Conservation (phyloP, 2,329 filamentous ascomycete species). For the Aspergillus piperis region DNA sequence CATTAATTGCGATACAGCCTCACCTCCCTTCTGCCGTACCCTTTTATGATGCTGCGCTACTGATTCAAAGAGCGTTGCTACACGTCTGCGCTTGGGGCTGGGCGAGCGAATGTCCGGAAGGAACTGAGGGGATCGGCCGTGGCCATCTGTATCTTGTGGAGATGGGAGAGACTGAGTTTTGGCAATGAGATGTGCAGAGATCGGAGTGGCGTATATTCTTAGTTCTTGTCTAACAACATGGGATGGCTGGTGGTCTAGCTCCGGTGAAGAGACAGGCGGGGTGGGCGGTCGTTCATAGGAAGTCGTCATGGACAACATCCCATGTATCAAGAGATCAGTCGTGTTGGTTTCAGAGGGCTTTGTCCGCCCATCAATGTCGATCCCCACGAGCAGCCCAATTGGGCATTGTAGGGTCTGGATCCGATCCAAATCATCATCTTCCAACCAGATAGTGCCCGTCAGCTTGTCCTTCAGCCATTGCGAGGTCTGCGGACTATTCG, state of each 20-base stretch:
- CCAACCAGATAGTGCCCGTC: slow-evolving; percentile 36
- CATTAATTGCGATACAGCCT: slow-evolving; percentile 44
- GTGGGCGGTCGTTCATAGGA: slow-evolving; percentile 36
- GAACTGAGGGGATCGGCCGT: slow-evolving; percentile 36
- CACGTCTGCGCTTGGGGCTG: slow-evolving; percentile 46
- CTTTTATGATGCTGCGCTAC: slow-evolving; percentile 44
- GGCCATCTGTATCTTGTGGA: slow-evolving; percentile 27
- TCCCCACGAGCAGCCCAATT: slow-evolving; percentile 39
- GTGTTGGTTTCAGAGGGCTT: slow-evolving; percentile 24
- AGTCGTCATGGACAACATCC: slow-evolving; percentile 35
- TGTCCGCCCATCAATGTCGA: slow-evolving; percentile 25
- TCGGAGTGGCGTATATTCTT: slow-evolving; percentile 40
- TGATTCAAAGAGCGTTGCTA: slow-evolving; percentile 45
- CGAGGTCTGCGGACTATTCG: slow-evolving; percentile 31
- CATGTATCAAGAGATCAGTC: slow-evolving; percentile 44
- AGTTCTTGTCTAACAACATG: slow-evolving; percentile 30
- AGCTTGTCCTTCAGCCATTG: slow-evolving; percentile 44
- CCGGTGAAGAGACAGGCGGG: slow-evolving; percentile 37
- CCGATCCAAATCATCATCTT: slow-evolving; percentile 34
- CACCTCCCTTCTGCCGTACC: slow-evolving; percentile 43
- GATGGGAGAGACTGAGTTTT: slow-evolving; percentile 38
- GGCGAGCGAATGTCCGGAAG: slow-evolving; percentile 41
- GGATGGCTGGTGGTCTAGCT: slow-evolving; percentile 15
- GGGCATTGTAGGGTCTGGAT: slow-evolving; percentile 40
- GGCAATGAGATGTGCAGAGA: slow-evolving; percentile 36